Evolutionary conservation across 768 basidiomycete genomes (phyloP), one percentile per base, ranked within the genome.

Genomic region (Dendrothele bispora): DNA sequence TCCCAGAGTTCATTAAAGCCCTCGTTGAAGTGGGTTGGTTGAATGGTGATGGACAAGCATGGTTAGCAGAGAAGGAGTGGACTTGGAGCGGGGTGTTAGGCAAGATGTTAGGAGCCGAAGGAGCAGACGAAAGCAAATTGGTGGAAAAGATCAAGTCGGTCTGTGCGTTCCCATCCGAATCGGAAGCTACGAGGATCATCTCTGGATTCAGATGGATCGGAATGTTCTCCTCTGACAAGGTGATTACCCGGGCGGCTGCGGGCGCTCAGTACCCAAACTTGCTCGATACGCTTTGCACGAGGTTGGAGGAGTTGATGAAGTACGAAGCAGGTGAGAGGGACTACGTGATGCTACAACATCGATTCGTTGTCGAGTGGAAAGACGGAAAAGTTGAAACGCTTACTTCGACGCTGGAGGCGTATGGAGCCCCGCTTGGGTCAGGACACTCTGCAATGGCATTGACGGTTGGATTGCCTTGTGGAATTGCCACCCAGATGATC

Each of bases 261-360:
- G 46, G 46, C 10, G 38, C 46, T 6, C 15, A n/a, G 15, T 27
- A 47, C 20, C 37, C 46, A 28, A 94, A 89, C 70, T 77, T 95
- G 55, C 82, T 99, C 54, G 93, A 97, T 69, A 95, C 97, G 3
- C 86, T 99, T 51, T 97, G 95, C 64, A 90, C 82, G 2, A 84
- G 78, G 18, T 80, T 99, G 40, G 95, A 99, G 75, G 81, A 75
- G 51, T 78, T 95, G 64, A 97, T 98, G 91, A 80, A 84, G 67
- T 98, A 95, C 70, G 88, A 85, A 53, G 69, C 75, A 39, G 91
- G 91, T 53, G 94, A 98, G 69, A 86, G 91, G 10, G 95, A 99
- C 67, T 81, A 98, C 51, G 91, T 99, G 51, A 91, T 98, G 85
- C 83, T 99, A 45, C 95, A 98, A 71, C 95, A 99, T 80, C 95